Evolutionary conservation across 805 yeast genomes (phyloP).

Genomic region (Candida orba): DNA sequence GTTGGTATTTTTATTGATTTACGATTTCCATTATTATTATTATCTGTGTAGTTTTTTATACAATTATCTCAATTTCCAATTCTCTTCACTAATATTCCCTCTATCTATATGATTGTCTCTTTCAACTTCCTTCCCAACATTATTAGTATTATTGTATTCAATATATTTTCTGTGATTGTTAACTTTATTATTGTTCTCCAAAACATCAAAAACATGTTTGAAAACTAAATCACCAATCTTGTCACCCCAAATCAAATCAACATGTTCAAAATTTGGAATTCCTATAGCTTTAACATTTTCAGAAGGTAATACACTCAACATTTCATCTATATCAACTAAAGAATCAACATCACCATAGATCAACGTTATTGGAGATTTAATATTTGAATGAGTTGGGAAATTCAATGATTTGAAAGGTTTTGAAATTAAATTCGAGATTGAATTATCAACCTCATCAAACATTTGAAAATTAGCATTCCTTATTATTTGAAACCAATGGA

Average conservation of each 20-base stretch:
- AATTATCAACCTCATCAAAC: conserved; percentile 18
- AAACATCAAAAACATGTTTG: background rate
- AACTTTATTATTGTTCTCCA: background rate
- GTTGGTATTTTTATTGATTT: too few species aligned
- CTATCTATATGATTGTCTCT: too few species aligned
- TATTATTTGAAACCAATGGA: conserved; percentile 83
- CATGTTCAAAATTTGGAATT: conserved; percentile 72
- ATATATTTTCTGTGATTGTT: too few species aligned
- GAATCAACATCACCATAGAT: conserved; percentile 79
- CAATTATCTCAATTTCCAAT: too few species aligned
- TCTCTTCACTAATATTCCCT: too few species aligned
- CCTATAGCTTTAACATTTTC: conserved; percentile 44
- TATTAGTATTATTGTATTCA: too few species aligned
- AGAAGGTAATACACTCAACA: conserved; percentile 61
- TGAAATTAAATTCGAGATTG: conserved; percentile 30
- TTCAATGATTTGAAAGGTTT: conserved; percentile 28
- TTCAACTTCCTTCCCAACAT: too few species aligned
- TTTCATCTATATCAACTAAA: conserved; percentile 75
- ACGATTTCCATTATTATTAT: too few species aligned
- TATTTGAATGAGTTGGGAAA: conserved; percentile 57
- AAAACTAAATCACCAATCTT: conserved; percentile 46
- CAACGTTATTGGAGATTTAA: conserved; percentile 64
- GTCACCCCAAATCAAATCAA: conserved; percentile 85
- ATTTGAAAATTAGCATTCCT: conserved; percentile 43
- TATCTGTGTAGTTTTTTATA: too few species aligned